Evolutionary conservation across 2,329 filamentous ascomycete genomes (phyloP).

Genomic region (Calonectria montana): DNA sequence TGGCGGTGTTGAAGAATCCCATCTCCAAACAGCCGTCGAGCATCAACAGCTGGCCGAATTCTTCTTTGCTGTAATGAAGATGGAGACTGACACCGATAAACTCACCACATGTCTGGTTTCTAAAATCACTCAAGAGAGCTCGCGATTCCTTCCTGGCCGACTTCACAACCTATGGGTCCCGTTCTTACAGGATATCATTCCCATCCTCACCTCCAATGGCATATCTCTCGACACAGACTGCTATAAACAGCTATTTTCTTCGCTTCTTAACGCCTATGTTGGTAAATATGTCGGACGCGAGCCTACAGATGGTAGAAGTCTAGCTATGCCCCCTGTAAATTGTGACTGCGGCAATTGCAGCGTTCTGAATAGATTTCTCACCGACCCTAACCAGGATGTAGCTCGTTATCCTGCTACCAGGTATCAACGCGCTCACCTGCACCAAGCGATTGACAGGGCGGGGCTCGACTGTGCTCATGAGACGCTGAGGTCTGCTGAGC

Average conservation of each 20-base stretch:
- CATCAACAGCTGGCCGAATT: constrained; percentile 15
- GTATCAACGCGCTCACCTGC: constrained; percentile 35
- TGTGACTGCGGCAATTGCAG: constrained; percentile 42
- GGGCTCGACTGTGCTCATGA: constrained; percentile 34
- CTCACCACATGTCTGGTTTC: constrained; percentile 31
- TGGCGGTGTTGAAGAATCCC: neutral
- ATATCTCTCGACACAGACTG: constrained; percentile 22
- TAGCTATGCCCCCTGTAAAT: constrained; percentile 8
- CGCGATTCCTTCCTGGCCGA: constrained; percentile 23
- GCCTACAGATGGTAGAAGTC: constrained; percentile 18
- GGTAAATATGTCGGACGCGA: constrained; percentile 34
- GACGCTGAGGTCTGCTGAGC: constrained; percentile 13
- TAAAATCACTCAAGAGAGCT: constrained; percentile 28
- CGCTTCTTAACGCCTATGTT: constrained; percentile 37
- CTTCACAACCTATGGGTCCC: constrained; percentile 46
- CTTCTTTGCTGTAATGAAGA: constrained; percentile 12
- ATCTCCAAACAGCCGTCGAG: neutral
- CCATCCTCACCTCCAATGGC: constrained; percentile 19
- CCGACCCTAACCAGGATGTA: neutral
- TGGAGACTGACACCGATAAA: constrained; percentile 26
- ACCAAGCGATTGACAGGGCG: constrained; percentile 22
- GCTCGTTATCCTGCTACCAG: constrained; percentile 28
- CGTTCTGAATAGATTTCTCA: constrained; percentile 42
- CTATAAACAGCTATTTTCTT: constrained; percentile 41
- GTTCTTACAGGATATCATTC: constrained; percentile 38